Conservation (phyloP, 257 asterid genomes). For the Anisodus acutangulus region DNA sequence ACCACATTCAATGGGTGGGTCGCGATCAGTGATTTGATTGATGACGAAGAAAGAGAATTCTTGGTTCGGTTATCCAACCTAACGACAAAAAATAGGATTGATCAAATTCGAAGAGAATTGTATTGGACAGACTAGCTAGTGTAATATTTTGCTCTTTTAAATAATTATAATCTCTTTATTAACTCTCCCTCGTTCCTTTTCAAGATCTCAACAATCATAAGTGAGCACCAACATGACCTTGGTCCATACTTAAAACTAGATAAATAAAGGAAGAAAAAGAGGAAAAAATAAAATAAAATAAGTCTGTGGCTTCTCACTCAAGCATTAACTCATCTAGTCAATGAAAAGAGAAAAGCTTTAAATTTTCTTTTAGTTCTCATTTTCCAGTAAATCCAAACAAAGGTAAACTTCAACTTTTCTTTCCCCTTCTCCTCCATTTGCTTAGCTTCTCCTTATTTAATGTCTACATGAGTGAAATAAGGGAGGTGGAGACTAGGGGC, state of each 20-base stretch:
- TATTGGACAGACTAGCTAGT: neutral
- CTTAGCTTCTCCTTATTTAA: neutral
- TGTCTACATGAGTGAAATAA: neutral
- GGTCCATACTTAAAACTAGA: neutral
- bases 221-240: neutral
- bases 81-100: neutral
- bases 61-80: neutral
- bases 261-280: neutral
- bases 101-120: neutral
- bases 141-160: neutral
- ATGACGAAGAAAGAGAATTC: neutral
- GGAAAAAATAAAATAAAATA: neutral
- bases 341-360: neutral
- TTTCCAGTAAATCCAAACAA: neutral
- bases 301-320: neutral
- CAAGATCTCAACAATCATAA: slow-evolving; percentile 10
- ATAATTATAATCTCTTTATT: neutral
- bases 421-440: neutral
- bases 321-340: neutral
- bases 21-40: neutral
- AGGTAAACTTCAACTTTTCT: neutral
- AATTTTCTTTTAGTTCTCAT: neutral
- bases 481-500: too few species aligned
- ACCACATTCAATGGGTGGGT: neutral
- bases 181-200: neutral